Evolutionary conservation across 768 basidiomycete genomes (phyloP).

Genomic region (Hypholoma fasciculare): DNA sequence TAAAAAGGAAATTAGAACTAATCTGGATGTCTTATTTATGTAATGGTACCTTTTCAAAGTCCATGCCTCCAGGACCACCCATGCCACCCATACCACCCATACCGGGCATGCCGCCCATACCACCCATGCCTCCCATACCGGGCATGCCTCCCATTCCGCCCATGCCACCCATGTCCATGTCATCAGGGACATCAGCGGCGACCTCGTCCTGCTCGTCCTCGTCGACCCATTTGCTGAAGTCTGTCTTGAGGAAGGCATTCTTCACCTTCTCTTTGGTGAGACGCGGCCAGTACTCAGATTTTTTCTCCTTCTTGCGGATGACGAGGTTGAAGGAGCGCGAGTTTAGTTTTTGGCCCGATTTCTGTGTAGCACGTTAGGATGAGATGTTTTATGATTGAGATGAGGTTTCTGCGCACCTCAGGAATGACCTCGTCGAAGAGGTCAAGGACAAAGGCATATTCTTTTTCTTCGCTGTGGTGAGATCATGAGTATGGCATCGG

Average conservation of each 20-base stretch:
- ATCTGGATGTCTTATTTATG: background rate
- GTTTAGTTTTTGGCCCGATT: conserved; percentile 59
- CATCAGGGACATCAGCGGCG: conserved; percentile 41
- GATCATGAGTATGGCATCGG: background rate
- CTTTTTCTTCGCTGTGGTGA: conserved; percentile 45
- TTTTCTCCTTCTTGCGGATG: conserved; percentile 78
- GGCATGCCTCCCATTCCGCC: conserved; percentile 59
- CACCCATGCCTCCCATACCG: conserved; percentile 58
- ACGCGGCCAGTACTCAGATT: conserved; percentile 88
- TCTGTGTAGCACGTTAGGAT: conserved; percentile 31
- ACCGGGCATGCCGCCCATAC: conserved; percentile 56
- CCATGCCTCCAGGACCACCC: conserved; percentile 50
- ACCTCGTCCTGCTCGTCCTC: conserved; percentile 92
- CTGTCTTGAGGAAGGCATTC: conserved; percentile 86
- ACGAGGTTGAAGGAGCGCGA: conserved; percentile 67
- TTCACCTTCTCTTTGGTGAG: conserved; percentile 87
- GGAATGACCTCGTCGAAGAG: conserved; percentile 76
- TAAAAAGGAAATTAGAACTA: conserved; percentile 16
- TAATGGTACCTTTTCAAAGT: conserved; percentile 59
- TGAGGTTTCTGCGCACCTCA: conserved; percentile 51
- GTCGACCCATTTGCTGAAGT: conserved; percentile 95
- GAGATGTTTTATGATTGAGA: background rate
- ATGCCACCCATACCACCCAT: conserved; percentile 61
- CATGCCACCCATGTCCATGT: conserved; percentile 54
- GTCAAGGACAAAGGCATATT: conserved; percentile 76